Evolutionary conservation across 495 filamentous ascomycete species (phyloP), one percentile per base, ranked within the genome.

Genomic region (Echria macrotheca): DNA sequence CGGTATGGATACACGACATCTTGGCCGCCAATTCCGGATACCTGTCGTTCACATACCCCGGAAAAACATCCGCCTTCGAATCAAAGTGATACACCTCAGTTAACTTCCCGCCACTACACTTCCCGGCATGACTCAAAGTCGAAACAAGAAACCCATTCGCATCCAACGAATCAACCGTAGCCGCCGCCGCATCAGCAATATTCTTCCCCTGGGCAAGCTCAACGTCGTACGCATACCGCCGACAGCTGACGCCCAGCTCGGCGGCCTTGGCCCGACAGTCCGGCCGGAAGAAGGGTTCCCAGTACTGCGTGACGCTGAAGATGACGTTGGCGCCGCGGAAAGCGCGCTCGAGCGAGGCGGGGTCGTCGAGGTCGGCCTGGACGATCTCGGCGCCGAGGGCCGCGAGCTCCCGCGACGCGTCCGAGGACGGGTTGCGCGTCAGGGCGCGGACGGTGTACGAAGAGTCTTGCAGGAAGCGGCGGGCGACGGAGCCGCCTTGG

Each of bases 181-280:
- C 59, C 9, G 78, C 76, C 4, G 78, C 79, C 0, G 73, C 77
- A 37, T 78, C 68, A 5, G 70, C 72, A 8, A 78, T 71, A 45
- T 77, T 80, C 50, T 69, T 73, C 3, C 75, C 75, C 29, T 80
- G 72, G n/a, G 50, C 53, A 9, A 73, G 50, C 59, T 82, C 79
- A 6, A 62, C 49, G 4, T 78, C 68, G 42, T 71, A 76, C 6
- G 70, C 76, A 25, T 70, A 58, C 36, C 66, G 59, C 43, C 71
- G 68, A 53, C 59, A 65, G 14, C 47, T 52, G 3, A 67, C 29
- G 31, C 65, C 60, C 8, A 52, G 49, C 41, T 55, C 50, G 5
- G 18, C 21, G 4, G 60, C 60, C 44, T 43, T 49, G 15, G 47
- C 56, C 11, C 60, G 62, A 49, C 53, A 60, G 54, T 60, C 62